These are phyloP conservation scores for Trichoderma afroharzianum DNA, from an alignment of 2,329 filamentous ascomycete species.

Conservation along the genomic window DNA sequence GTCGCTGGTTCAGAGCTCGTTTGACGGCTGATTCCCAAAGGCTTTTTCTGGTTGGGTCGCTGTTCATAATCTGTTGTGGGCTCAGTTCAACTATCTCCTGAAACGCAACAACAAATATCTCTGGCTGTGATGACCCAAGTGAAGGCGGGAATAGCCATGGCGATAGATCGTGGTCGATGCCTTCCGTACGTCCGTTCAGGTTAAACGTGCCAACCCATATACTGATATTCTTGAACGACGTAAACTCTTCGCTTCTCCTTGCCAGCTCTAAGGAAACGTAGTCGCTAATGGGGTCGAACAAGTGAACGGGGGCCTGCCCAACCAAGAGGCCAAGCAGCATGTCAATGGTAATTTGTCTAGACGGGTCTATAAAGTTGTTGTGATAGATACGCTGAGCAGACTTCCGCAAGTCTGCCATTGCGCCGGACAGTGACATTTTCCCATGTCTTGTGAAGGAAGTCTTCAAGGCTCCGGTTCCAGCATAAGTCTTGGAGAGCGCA, in stretches of 20 bases:
- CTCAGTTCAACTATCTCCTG: constrained; percentile 98
- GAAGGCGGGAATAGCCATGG: constrained; percentile 74
- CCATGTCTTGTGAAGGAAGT: constrained; percentile 91
- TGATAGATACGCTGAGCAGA: constrained; percentile 92
- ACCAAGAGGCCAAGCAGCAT: constrained; percentile 82
- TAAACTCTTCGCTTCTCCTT: constrained; percentile 67
- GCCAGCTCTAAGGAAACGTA: constrained; percentile 74
- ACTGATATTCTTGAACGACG: constrained; percentile 67
- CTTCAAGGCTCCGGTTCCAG: constrained; percentile 91
- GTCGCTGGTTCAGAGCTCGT: constrained; percentile 68
- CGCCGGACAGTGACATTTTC: constrained; percentile 92
- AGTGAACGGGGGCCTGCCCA: constrained; percentile 75
- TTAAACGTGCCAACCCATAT: constrained; percentile 93
- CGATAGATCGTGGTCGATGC: constrained; percentile 74
- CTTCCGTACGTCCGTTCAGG: constrained; percentile 80
- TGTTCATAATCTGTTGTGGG: constrained; percentile 98
- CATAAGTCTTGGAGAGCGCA: constrained; percentile 89
- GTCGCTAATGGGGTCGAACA: constrained; percentile 94
- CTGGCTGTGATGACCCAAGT: constrained; percentile 62
- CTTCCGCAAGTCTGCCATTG: constrained; percentile 92
- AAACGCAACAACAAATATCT: constrained; percentile 87
- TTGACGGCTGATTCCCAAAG: constrained; percentile 84
- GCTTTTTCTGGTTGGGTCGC: constrained; percentile 80
- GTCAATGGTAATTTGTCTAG: constrained; percentile 90
- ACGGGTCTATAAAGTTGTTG: constrained; percentile 96